Conservation (phyloP, 495 filamentous ascomycete species). For the Aspergillus sclerotiicarbonarius region DNA sequence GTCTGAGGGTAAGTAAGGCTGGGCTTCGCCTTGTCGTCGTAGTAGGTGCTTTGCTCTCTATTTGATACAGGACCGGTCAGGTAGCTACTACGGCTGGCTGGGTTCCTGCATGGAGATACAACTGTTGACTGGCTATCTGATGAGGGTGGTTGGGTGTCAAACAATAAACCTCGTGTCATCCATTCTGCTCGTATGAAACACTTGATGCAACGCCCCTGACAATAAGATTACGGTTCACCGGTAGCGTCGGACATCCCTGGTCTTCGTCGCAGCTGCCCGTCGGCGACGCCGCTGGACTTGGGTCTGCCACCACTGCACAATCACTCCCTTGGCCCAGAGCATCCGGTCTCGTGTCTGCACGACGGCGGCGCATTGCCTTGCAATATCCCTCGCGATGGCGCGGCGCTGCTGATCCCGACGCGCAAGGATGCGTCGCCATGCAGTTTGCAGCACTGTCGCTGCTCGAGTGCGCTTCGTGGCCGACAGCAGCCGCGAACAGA, state of each 20-base stretch:
- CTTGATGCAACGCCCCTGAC: not conserved
- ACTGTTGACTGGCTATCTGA: not conserved
- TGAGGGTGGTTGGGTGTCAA: not conserved
- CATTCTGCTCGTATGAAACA: not conserved
- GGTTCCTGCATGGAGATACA: not conserved
- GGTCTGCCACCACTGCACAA: slow-evolving; percentile 45
- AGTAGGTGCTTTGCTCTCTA: not conserved
- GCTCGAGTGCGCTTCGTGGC: slow-evolving; percentile 45
- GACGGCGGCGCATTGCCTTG: slow-evolving; percentile 44
- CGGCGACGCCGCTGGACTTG: slow-evolving; percentile 19
- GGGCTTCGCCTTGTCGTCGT: no score
- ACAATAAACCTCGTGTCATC: not conserved
- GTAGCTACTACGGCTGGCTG: no score
- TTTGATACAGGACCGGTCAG: not conserved
- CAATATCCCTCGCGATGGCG: slow-evolving; percentile 42
- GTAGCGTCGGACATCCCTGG: not conserved
- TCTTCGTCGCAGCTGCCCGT: not conserved
- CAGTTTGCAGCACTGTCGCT: slow-evolving; percentile 43
- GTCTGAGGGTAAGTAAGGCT: no score
- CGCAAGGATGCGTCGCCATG: slow-evolving; percentile 37
- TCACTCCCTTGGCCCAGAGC: slow-evolving; percentile 50
- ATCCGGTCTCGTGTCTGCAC: slow-evolving; percentile 42
- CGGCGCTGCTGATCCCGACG: slow-evolving; percentile 31
- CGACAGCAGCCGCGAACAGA: slow-evolving; percentile 60
- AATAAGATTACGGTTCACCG: not conserved